Evolutionary conservation across 176 grass and related monocot species (phyloP), one percentile per base, ranked within the genome.

Genomic region (Dactylis glomerata): DNA sequence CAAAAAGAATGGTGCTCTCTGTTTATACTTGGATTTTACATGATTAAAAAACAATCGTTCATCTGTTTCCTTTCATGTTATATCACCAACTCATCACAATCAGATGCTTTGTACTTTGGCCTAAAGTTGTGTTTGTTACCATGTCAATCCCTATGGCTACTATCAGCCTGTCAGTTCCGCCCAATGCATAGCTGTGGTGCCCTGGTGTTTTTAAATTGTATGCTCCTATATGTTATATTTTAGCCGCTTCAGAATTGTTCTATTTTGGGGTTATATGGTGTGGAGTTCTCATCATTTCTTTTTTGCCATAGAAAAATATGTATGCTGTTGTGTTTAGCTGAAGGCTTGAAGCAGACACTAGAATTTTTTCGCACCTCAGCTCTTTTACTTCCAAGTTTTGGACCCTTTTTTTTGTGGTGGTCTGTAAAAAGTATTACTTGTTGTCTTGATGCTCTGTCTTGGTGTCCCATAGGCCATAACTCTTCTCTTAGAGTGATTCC

Each of bases 191-290:
- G 57, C 54, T 82, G 24, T 28, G 62, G 77, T 87, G 32, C 6
- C 20, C 55, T 72, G 5, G 9, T 54, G 14, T 65, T 19, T 71
- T 31, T 49, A 83, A 40, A 33, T 82, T 58, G 0, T 71, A 22
- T 68, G 56, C 8, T 76, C 59, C 62, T 68, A 41, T 62, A 68
- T 82, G 6, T 30, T 75, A 73, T 66, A 52, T 86, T 82, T 68
- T 11, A 51, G 42, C 26, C 5, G 0, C 26, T 77, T 62, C 34
- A 52, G 23, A 62, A 47, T 81, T 62, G 52, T 31, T 77, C 82
- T 55, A 3, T 12, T 61, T 23, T 22, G 17, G 9, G 65, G 28
- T 64, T 50, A 73, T 50, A 73, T 83, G 57, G 5, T 51, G 6
- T 15, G 19, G 38, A 55, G 44, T 73, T 61, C 65, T 84, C 9